phyloP scores from a whole-genome alignment of 306 rosid species.

The Phaseolus lunatus region DNA sequence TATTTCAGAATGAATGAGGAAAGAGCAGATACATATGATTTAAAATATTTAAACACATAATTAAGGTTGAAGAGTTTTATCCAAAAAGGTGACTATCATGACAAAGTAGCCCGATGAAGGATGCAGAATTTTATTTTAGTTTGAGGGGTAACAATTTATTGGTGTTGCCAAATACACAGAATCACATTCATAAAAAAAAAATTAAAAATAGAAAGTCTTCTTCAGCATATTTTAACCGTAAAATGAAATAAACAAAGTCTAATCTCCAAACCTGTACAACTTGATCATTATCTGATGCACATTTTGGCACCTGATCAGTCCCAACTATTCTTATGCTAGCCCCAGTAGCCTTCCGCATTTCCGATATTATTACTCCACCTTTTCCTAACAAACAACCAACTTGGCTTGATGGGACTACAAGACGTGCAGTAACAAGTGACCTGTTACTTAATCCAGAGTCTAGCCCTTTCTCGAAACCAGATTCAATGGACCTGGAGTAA shows the following conservation, averaged over 20 bases:
- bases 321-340: slow-evolving; percentile 75
- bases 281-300: slow-evolving; percentile 75
- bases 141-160: slow-evolving; percentile 7
- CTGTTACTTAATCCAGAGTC: slow-evolving; percentile 66
- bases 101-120: slow-evolving; percentile 4
- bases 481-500: slow-evolving; percentile 78
- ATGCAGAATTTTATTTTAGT: slow-evolving; percentile 11
- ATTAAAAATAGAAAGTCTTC: neutral
- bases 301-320: slow-evolving; percentile 83
- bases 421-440: slow-evolving; percentile 67
- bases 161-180: slow-evolving; percentile 24
- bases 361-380: slow-evolving; percentile 86
- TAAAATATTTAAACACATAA: neutral
- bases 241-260: slow-evolving; percentile 7
- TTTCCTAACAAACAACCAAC: slow-evolving; percentile 98
- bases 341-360: slow-evolving; percentile 86
- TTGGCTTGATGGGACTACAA: slow-evolving; percentile 80
- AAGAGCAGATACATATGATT: neutral
- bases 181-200: slow-evolving; percentile 6
- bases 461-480: slow-evolving; percentile 73
- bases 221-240: slow-evolving; percentile 34
- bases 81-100: slow-evolving; percentile 7
- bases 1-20: neutral
- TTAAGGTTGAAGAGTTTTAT: neutral
- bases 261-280: slow-evolving; percentile 75